phyloP scores from a whole-genome alignment of 257 asterid genomes.

The Lavandula angustifolia region DNA sequence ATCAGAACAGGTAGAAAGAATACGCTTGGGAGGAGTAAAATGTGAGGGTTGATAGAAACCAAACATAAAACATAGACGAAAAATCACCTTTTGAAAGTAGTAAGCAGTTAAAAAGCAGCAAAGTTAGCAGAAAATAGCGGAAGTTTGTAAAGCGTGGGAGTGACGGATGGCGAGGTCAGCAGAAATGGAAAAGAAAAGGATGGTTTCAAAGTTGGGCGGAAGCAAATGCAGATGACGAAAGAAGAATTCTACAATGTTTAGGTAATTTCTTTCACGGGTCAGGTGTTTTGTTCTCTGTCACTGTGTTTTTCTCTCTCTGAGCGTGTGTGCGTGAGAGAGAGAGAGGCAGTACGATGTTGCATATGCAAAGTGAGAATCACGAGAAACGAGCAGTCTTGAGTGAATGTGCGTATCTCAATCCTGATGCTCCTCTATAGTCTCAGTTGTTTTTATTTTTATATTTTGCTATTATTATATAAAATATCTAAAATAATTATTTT shows the following conservation, averaged over 20 bases:
- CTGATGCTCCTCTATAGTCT: background rate
- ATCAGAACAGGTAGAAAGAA: background rate
- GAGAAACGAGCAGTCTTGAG: conserved; percentile 57
- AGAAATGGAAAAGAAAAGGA: conserved; percentile 3
- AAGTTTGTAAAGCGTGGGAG: background rate
- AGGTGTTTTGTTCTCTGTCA: conserved; percentile 60
- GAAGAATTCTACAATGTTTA: conserved; percentile 45
- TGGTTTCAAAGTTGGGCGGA: conserved; percentile 15
- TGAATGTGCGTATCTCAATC: conserved; percentile 14
- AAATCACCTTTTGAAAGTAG: background rate
- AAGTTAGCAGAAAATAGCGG: conserved; percentile 30
- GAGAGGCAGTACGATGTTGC: conserved; percentile 22
- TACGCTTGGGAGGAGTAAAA: background rate
- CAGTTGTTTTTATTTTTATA: background rate
- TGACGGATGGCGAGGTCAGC: conserved; percentile 16
- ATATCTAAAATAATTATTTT: background rate
- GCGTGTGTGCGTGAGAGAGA: conserved; percentile 26
- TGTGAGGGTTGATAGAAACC: conserved; percentile 15
- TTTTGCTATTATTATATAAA: background rate
- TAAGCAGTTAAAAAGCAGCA: conserved; percentile 13
- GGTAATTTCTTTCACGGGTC: conserved; percentile 58
- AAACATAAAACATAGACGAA: conserved; percentile 12
- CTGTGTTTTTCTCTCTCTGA: background rate
- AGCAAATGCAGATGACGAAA: conserved; percentile 29
- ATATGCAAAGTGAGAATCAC: conserved; percentile 44